phyloP scores from a whole-genome alignment of 768 basidiomycete species.

The Serendipita sp. region DNA sequence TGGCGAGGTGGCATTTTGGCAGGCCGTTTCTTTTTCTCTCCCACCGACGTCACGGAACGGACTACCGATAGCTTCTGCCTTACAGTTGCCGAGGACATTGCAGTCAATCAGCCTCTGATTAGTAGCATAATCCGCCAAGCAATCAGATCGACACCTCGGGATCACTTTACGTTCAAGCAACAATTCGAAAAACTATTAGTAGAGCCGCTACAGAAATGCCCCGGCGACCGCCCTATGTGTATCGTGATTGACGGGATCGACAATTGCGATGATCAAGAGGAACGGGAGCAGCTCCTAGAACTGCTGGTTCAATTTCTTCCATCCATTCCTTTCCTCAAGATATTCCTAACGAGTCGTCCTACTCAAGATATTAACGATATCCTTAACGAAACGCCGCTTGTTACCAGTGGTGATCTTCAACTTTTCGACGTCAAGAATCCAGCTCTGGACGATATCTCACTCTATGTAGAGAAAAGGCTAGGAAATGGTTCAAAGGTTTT shows the following conservation, averaged over 20 bases:
- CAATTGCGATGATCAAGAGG: neutral
- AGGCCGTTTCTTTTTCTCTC: neutral
- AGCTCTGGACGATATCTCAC: neutral
- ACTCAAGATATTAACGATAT: neutral
- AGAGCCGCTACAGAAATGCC: neutral
- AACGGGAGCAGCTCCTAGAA: neutral
- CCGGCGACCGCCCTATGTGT: neutral
- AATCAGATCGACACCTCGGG: neutral
- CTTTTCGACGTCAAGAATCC: neutral
- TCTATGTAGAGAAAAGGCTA: neutral
- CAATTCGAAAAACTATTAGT: neutral
- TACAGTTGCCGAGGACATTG: neutral
- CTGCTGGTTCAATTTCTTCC: neutral
- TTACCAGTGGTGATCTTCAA: neutral
- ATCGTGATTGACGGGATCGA: neutral
- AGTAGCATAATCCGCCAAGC: neutral
- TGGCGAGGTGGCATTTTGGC: neutral
- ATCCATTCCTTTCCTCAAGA: neutral
- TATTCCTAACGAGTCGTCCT: neutral
- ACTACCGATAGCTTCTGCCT: neutral
- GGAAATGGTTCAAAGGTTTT: neutral
- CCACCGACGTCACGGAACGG: neutral
- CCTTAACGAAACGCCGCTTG: neutral
- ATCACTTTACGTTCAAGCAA: neutral
- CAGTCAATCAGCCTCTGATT: neutral